Percentiles rank a stretch among this genome's conserved stretches.
These are phyloP conservation scores for Peronosclerospora sorghi DNA, from an alignment of 352 stramenopile species.

Conservation along the genomic window DNA sequence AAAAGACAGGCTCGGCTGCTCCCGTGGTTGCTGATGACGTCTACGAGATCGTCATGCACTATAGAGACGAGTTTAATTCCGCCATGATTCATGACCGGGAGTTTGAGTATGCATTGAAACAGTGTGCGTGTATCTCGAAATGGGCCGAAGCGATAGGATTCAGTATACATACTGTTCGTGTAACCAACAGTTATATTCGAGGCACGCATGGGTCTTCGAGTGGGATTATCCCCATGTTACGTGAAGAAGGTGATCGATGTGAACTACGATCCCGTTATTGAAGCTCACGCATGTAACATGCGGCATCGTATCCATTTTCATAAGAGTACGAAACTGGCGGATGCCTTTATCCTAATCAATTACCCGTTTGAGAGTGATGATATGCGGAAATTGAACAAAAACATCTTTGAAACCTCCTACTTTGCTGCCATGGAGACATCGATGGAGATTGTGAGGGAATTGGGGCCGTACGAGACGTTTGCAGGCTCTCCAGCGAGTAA, in stretches of 20 bases:
- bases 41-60: too few relatives aligned
- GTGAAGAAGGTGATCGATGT: constrained; percentile 99
- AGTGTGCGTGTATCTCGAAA: too few relatives aligned
- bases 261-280: constrained; percentile 97
- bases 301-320: constrained; percentile 96
- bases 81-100: too few relatives aligned
- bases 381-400: constrained; percentile 91
- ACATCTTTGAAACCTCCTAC: constrained; percentile 99
- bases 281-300: constrained; percentile 91
- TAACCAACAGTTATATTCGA: too few relatives aligned
- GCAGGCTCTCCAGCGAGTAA: constrained; percentile 92
- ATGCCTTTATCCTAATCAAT: constrained; percentile 96
- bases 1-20: too few relatives aligned
- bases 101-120: too few relatives aligned
- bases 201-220: too few relatives aligned
- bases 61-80: too few relatives aligned
- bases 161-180: too few relatives aligned
- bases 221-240: too few relatives aligned
- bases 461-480: constrained; percentile 96
- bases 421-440: constrained; percentile 93
- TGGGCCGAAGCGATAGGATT: too few relatives aligned
- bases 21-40: too few relatives aligned
- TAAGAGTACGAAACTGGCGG: constrained; percentile 97
- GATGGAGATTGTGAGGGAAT: constrained; percentile 88
- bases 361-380: constrained; percentile 91